Percentiles rank a stretch among this genome's conserved stretches.
phyloP scores from a whole-genome alignment of 495 filamentous ascomycete species.

The Pyronema domesticum region DNA sequence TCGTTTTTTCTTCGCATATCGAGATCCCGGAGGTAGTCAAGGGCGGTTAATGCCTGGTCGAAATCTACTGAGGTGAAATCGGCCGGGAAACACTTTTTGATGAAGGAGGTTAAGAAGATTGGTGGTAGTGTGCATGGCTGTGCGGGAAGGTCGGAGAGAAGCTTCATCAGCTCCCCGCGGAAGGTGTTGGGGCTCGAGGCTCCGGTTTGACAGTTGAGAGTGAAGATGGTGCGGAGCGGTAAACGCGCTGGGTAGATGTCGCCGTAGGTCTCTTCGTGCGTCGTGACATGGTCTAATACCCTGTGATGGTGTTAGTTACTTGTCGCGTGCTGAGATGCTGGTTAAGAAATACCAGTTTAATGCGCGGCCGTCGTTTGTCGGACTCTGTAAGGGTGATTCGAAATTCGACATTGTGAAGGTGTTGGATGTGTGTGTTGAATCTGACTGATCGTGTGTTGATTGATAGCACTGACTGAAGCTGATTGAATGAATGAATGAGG shows the following conservation, averaged over 20 bases:
- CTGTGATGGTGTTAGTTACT: slow-evolving; percentile 17
- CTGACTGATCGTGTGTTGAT: background rate
- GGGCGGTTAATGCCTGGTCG: slow-evolving; percentile 48
- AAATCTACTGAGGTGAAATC: slow-evolving; percentile 47
- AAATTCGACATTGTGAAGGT: slow-evolving; percentile 3
- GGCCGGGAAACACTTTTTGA: slow-evolving; percentile 42
- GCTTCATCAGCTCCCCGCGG: slow-evolving; percentile 41
- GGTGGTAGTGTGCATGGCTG: slow-evolving; percentile 51
- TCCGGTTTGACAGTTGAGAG: slow-evolving; percentile 44
- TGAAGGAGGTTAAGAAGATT: slow-evolving; percentile 46
- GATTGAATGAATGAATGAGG: background rate
- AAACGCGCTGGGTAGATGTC: slow-evolving; percentile 32
- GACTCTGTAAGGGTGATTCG: background rate
- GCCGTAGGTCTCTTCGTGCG: slow-evolving; percentile 47
- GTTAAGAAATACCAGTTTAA: slow-evolving; percentile 1
- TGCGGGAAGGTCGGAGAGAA: slow-evolving; percentile 43
- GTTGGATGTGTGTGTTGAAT: background rate
- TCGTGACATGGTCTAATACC: slow-evolving; percentile 53
- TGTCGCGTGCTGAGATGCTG: background rate
- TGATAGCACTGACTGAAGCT: background rate
- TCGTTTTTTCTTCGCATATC: slow-evolving; percentile 49
- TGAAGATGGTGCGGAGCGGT: slow-evolving; percentile 57
- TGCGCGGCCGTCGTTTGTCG: background rate
- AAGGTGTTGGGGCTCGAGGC: slow-evolving; percentile 41
- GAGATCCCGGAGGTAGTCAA: slow-evolving; percentile 56